Base-by-base conservation (phyloP, 805 yeast species). In the Ogataea populi-albae region DNA sequence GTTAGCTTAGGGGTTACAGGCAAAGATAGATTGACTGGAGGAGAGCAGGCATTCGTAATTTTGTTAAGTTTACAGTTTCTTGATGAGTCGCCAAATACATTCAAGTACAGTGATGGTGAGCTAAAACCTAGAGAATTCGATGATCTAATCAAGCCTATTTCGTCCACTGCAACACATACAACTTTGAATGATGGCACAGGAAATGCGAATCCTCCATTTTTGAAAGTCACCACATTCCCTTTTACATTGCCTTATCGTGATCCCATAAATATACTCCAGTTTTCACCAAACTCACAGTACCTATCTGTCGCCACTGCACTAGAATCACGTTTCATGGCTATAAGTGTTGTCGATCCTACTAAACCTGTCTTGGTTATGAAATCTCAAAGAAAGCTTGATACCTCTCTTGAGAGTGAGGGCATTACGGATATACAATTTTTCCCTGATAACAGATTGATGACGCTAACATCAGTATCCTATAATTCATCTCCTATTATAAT, bases 1-100 rank as follows among this genome's bases (percentile, higher is more conserved):
- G 65, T 88, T 9, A 93, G 93, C 4, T 75, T 86, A 45, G 93
- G 95, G 1, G 79, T 89, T 20, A 83, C 91, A 0, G 93, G 95
- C 0, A 75, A 79, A 38, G 94, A 86, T 53, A 69, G 82, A 39
- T 61, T 72, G 15, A 73, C 80, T 1, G 79, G 80, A 3, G 70
- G 78, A 19, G 89, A 82, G 51, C 91, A 84, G 52, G 88, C 95
- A 3, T 73, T 86, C 47, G 72, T 87, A 4, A 75, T 80, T 4
- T 61, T 86, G 28, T 81, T 63, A 14, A 43, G 52, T 9, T 35
- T 63, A 10, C 49, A 49, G 15, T 45, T 50, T 14, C 22, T 43
- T 6, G 48, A 45, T 28, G 46, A 39, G 11, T 16, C 37, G 6
- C 18, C 15, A 17, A 40, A 32, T 1, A 14, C 17, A 5, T 10